These are phyloP conservation scores for Umbelopsis sp. DNA, from an alignment of 371 early-diverging fungal species.

Conservation along the genomic window DNA sequence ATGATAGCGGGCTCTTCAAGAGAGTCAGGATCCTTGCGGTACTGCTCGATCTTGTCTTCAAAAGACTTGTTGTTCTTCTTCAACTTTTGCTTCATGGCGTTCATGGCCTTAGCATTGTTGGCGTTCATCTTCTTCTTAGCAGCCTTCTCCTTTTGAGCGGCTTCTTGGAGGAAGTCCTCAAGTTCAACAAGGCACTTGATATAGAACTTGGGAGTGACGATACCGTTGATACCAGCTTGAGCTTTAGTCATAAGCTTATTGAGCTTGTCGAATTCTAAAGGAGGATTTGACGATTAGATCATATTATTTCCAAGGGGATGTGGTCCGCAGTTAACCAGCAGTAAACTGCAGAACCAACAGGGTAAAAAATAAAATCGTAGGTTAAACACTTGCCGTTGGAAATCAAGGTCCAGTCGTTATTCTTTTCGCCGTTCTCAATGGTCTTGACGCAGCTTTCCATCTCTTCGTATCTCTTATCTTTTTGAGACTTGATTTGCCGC, in stretches of 20 bases:
- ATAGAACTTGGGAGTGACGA: conserved; percentile 76
- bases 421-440: conserved; percentile 80
- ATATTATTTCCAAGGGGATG: too few relatives aligned
- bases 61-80: conserved; percentile 85
- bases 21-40: conserved; percentile 51
- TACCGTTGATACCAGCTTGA: conserved; percentile 66
- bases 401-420: conserved; percentile 88
- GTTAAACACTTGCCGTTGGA: conserved; percentile 63
- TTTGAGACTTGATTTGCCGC: conserved; percentile 17
- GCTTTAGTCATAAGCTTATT: conserved; percentile 74
- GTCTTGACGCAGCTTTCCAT: conserved; percentile 62
- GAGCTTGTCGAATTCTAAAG: conserved; percentile 86
- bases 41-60: conserved; percentile 74
- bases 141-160: conserved; percentile 63
- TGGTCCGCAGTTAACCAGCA: too few relatives aligned
- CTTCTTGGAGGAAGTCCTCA: conserved; percentile 73
- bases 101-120: conserved; percentile 81
- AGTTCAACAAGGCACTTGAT: conserved; percentile 76
- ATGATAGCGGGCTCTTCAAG: conserved; percentile 1
- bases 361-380: too few relatives aligned
- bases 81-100: conserved; percentile 89
- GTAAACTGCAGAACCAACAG: too few relatives aligned
- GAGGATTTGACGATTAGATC: neutral
- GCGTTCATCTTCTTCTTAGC: conserved; percentile 84
- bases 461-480: conserved; percentile 13